Percentiles rank a stretch among this genome's conserved stretches.
Conservation (phyloP, 495 filamentous ascomycete species). For the Penicillium steckii region DNA sequence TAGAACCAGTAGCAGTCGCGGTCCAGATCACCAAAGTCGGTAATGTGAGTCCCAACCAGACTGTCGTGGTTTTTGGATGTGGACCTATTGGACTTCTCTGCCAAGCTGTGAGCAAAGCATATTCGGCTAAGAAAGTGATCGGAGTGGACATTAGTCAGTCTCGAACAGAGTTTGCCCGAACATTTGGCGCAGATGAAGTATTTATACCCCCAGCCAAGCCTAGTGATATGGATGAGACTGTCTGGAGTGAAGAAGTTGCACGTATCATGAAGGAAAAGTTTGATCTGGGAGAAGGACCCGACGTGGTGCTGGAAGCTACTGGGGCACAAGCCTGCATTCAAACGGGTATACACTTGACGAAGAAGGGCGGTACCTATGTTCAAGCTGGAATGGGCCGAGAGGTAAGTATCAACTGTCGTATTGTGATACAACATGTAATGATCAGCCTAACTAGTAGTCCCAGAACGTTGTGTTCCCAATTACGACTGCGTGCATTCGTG, state of each 20-base stretch:
- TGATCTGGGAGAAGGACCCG: constrained; percentile 56
- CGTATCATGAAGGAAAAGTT: constrained; percentile 48
- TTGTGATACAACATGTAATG: not conserved
- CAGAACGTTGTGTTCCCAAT: constrained; percentile 77
- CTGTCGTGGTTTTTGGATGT: constrained; percentile 80
- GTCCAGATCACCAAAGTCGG: constrained; percentile 76
- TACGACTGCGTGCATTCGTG: constrained; percentile 77
- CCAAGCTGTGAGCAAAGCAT: constrained; percentile 70
- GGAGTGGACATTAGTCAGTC: constrained; percentile 72
- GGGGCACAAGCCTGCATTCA: constrained; percentile 79
- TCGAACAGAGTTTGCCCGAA: constrained; percentile 66
- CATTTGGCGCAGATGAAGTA: constrained; percentile 63
- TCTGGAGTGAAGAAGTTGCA: constrained; percentile 62
- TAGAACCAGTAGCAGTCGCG: constrained; percentile 80
- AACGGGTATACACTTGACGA: constrained; percentile 64
- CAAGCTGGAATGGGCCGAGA: constrained; percentile 82
- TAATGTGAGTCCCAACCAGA: constrained; percentile 65
- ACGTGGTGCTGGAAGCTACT: constrained; percentile 82
- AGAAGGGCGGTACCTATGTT: constrained; percentile 76
- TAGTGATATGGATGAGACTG: constrained; percentile 26
- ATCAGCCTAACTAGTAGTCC: too few relatives aligned
- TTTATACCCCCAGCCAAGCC: constrained; percentile 52
- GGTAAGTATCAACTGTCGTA: constrained; percentile 38
- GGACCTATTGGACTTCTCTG: constrained; percentile 84
- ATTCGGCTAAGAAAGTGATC: constrained; percentile 71